Percentiles rank a stretch among this genome's conserved stretches.
Evolutionary conservation across 1,139 yeast species (phyloP).

Genomic region (Meyerozyma guilliermondii): DNA sequence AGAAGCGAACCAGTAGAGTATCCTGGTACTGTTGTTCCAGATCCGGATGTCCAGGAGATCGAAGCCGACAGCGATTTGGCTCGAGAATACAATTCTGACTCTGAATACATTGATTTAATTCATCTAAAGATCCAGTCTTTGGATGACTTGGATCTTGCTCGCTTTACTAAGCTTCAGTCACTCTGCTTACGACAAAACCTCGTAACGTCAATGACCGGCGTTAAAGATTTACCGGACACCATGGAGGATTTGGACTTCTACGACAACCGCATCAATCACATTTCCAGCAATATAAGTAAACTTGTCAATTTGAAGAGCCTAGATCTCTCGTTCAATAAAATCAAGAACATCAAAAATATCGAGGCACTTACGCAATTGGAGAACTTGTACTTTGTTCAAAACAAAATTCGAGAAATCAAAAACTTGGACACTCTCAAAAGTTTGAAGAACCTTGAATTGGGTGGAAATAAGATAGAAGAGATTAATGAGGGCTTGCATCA

Average conservation of each 20-base stretch:
- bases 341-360: constrained; percentile 79
- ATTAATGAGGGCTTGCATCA: constrained; percentile 55
- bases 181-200: constrained; percentile 83
- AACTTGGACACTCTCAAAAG: constrained; percentile 55
- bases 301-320: constrained; percentile 54
- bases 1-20: constrained; percentile 37
- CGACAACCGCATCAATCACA: constrained; percentile 87
- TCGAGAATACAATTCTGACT: constrained; percentile 54
- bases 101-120: constrained; percentile 66
- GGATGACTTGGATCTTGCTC: constrained; percentile 55
- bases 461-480: constrained; percentile 75
- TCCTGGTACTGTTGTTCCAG: constrained; percentile 52
- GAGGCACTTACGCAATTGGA: constrained; percentile 58
- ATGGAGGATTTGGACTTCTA: constrained; percentile 82
- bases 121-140: constrained; percentile 73
- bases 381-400: constrained; percentile 82
- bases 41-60: constrained; percentile 40
- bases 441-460: constrained; percentile 77
- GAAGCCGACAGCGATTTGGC: constrained; percentile 59
- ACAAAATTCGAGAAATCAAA: constrained; percentile 70
- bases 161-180: constrained; percentile 54
- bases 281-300: constrained; percentile 62
- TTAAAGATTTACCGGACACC: constrained; percentile 54
- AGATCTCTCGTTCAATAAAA: constrained; percentile 88
- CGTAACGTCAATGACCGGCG: constrained; percentile 64